Conservation (phyloP, 805 yeast genomes). For the Priceomyces haplophilus region DNA sequence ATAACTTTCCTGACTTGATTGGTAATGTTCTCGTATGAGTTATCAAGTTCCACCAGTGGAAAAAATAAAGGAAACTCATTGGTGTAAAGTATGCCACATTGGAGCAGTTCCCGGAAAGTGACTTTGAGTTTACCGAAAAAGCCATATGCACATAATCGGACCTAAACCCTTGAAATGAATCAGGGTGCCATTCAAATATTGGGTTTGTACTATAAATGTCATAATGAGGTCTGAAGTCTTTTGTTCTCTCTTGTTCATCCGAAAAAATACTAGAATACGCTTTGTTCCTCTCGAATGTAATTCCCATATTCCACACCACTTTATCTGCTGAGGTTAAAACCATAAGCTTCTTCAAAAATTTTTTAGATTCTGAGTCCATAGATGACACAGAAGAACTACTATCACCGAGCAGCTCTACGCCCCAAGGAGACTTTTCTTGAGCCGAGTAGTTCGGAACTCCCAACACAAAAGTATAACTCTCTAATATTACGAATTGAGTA, state of each 20-base stretch:
- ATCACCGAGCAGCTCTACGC: constrained; percentile 22
- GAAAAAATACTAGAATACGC: constrained; percentile 30
- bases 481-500: constrained; percentile 49
- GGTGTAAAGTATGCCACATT: constrained; percentile 41
- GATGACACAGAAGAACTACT: constrained; percentile 10
- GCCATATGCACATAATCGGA: constrained; percentile 72
- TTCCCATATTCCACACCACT: constrained; percentile 77
- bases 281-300: constrained; percentile 65
- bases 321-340: constrained; percentile 55
- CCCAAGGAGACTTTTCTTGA: constrained; percentile 36
- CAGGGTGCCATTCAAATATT: constrained; percentile 53
- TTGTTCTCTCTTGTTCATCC: constrained; percentile 41
- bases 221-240: constrained; percentile 58
- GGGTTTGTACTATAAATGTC: constrained; percentile 63
- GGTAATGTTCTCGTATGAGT: constrained; percentile 33
- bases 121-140: constrained; percentile 34
- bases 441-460: constrained; percentile 52
- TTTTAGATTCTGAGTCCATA: constrained; percentile 26
- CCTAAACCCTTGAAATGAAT: constrained; percentile 77
- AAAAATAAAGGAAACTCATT: constrained; percentile 35
- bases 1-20: constrained; percentile 33
- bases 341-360: constrained; percentile 45
- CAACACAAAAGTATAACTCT: constrained; percentile 54
- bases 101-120: constrained; percentile 26
- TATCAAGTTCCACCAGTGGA: constrained; percentile 42